Conservation (phyloP, 2,329 filamentous ascomycete species). For the Harringtonia aguacate region DNA sequence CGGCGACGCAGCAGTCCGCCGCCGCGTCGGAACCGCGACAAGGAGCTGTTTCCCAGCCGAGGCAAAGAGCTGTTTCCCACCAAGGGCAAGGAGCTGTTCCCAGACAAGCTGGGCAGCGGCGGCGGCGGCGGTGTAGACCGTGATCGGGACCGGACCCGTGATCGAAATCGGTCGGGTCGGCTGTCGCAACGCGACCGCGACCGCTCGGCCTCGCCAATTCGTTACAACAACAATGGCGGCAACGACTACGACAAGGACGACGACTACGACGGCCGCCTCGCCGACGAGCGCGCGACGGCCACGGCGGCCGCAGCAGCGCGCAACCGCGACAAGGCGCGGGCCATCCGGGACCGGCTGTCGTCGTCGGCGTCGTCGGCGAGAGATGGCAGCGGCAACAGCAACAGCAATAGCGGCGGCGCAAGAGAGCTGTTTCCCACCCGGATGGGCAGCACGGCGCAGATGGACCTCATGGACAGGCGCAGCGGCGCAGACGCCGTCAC, state of each 20-base stretch:
- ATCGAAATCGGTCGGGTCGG: background rate
- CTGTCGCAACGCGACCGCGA: too few species aligned
- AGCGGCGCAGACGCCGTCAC: slow-evolving; percentile 14
- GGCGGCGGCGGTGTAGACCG: background rate
- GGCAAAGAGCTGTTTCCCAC: slow-evolving; percentile 5
- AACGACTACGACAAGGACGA: slow-evolving; percentile 9
- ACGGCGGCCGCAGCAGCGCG: slow-evolving; percentile 15
- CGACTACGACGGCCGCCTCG: slow-evolving; percentile 16
- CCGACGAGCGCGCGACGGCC: slow-evolving; percentile 13
- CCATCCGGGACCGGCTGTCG: slow-evolving; percentile 30
- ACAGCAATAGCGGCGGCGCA: slow-evolving; percentile 19
- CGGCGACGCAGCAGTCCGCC: slow-evolving; percentile 8
- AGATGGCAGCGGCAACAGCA: slow-evolving; percentile 30
- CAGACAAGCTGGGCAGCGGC: slow-evolving; percentile 1
- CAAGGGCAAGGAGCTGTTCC: slow-evolving; percentile 6
- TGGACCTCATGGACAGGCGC: slow-evolving; percentile 20
- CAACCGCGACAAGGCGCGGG: slow-evolving; percentile 33
- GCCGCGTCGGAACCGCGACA: slow-evolving; percentile 31
- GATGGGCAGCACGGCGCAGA: slow-evolving; percentile 18
- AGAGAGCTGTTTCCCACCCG: slow-evolving; percentile 43
- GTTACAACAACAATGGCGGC: slow-evolving; percentile 26
- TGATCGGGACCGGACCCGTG: slow-evolving; percentile 26
- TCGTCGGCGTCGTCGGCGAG: too few species aligned
- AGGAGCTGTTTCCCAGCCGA: slow-evolving; percentile 16
- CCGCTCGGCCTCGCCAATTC: slow-evolving; percentile 42